Base-by-base conservation (phyloP, 2,329 filamentous ascomycete genomes). In the Massarina eburnea region DNA sequence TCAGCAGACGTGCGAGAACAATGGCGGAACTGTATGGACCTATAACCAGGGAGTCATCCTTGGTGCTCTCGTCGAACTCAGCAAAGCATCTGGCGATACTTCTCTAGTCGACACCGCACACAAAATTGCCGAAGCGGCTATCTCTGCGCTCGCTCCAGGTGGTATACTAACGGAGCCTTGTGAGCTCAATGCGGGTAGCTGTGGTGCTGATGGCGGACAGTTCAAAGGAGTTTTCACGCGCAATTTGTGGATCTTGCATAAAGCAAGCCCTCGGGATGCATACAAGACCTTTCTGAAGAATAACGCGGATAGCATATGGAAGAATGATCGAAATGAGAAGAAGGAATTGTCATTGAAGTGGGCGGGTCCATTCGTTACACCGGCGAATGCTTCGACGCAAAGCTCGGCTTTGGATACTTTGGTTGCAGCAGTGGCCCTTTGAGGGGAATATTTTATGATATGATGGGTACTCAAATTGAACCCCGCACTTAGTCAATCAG, bases 331-430 rank as follows among this genome's bases (percentile, higher is more conserved):
- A 32, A 53, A 55, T 27, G 57, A 66, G 8, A 66, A 71, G 2
- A 75, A 78, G 54, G 68, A 74, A 59, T 67, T 89, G 12, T 83
- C 85, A n/a, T 70, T 85, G 1, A 72, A 80, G 12, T 89, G 85
- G 85, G 73, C 77, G 1, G 85, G 84, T 0, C 83, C 84, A 0
- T 80, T 79, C 30, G 58, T 58, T 8, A 45, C 63, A 1, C 73
- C 76, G n/a, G 78, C 75, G 1, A 74, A 75, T 53, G 81, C 83
- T 1, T 75, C 78, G 34, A 81, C 82, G 18, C 86, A 89, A 30
- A 81, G 80, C 59, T 81, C 80, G 12, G 86, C 83, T 0, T 68
- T 89, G 66, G 86, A 88, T 68, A 80, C 77, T 27, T 68, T 89
- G 21, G 80, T 89, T 46, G 85, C 81, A 17, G 84, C 83, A 6